Evolutionary conservation across 805 yeast genomes (phyloP), one percentile per base, ranked within the genome.

Genomic region (Lipomyces spencermartinsiae): DNA sequence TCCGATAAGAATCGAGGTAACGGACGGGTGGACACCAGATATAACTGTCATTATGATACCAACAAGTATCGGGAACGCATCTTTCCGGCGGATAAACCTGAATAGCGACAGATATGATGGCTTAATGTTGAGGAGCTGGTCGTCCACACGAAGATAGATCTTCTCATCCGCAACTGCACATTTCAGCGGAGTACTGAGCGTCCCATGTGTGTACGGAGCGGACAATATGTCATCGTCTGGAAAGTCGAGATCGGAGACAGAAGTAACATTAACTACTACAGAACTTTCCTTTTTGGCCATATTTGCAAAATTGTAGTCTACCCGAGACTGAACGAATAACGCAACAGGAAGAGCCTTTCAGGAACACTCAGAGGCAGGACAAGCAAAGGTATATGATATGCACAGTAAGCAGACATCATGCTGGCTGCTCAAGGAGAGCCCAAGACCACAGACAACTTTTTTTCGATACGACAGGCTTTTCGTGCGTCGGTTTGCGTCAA

Each of bases 1-100:
- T 22, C 71, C 71, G 39, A 64, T 58, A 9, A 68, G 59, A 25
- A 68, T 58, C 4, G 71, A 59, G 19, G n/a, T 54, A 1, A 46
- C 62, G 12, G 68, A 68, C 2, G 68, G 69, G 37, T 59, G 56
- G 19, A 68, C 34, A 10, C 35, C 61, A 9, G 68, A 46, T 1
- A 68, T 9, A 8, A 39, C 12, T n/a, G 49, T 34, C 29, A 35
- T 19, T 10, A 56, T 5, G 25, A 46, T 3, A 4, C 57, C 35
- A 14, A 46, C 37, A 6, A 46, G 8, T n/a, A 64, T 43, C 1
- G 63, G 62, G n/a, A 49, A 2, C 14, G 37, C 54, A 34, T 68
- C 71, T 16, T 51, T 39, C 34, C 51, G 59, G 5, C 63, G 55
- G 16, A 33, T 31, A 46, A 64, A 68, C 10, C 61, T 46, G 58